A percentile compares a stretch with the other conserved stretches of the same genome.
Evolutionary conservation across 495 filamentous ascomycete genomes (phyloP).

Genomic region (Penicillium bialowiezense): DNA sequence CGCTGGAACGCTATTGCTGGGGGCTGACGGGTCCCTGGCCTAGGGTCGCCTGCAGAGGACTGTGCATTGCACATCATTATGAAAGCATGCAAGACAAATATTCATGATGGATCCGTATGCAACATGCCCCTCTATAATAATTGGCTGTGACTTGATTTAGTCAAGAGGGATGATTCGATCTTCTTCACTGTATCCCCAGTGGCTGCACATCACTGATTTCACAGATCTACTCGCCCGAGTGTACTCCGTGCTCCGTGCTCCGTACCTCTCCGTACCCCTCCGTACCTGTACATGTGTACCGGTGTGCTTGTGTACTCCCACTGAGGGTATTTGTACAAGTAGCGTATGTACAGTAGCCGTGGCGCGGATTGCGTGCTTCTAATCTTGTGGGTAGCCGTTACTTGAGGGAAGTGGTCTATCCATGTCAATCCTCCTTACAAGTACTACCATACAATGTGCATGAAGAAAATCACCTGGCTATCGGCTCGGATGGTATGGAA

Average conservation of each 20-base stretch:
- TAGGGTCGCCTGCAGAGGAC: slow-evolving; percentile 14
- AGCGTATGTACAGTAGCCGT: slow-evolving; percentile 2
- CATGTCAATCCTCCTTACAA: neutral
- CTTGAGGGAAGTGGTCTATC: neutral
- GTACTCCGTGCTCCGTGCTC: too few species aligned
- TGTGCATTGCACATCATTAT: slow-evolving; percentile 21
- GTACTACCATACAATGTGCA: neutral
- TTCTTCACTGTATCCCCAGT: slow-evolving; percentile 3
- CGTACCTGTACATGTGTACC: too few species aligned
- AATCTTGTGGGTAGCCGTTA: slow-evolving; percentile 6
- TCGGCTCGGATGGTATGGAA: neutral
- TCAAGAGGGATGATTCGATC: neutral
- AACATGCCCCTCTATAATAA: neutral
- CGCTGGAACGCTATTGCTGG: slow-evolving; percentile 5
- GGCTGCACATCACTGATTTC: slow-evolving; percentile 26
- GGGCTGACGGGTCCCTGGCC: slow-evolving; percentile 1
- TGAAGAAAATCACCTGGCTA: neutral
- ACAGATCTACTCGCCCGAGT: slow-evolving; percentile 24
- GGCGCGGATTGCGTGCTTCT: slow-evolving; percentile 24
- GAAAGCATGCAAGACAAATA: slow-evolving; percentile 4
- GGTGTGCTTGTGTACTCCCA: too few species aligned
- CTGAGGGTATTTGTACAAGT: too few species aligned
- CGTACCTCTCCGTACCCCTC: too few species aligned
- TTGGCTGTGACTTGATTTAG: neutral
- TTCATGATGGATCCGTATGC: slow-evolving; percentile 4